Evolutionary conservation across 192 early-diverging fungal species (phyloP), one percentile per base, ranked within the genome.

Genomic region (Diversispora eburnea): DNA sequence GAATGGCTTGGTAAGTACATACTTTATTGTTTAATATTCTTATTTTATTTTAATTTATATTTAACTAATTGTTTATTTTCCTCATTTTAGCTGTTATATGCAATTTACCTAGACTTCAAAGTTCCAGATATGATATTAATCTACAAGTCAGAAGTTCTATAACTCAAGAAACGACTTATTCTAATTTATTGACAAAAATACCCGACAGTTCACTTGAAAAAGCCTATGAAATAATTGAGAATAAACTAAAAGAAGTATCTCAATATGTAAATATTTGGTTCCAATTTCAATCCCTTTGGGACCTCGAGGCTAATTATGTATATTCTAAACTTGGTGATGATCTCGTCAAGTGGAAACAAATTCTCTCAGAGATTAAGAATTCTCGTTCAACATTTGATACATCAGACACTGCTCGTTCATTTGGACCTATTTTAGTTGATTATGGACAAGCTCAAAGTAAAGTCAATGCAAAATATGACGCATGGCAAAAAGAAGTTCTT

Each of bases 381-480:
- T 92, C 94, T 0, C 91, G 98, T 45, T 78, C 86, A 1, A 98
- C 96, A 0, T 99, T 99, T 83, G 97, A 99, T 85, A 99, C 94
- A 71, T 92, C 95, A 0, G 94, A 95, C 76, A 96, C 92, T 0
- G 85, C 87, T 51, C 91, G 94, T 77, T 86, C 89, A 0, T 95
- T 99, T 78, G 95, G 95, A 12, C 84, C 90, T 12, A 84, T 89
- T 19, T 86, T 95, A 0, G 84, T 99, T 45, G 93, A 99, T 77
- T 99, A 98, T 80, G 95, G 92, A 75, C 94, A 96, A 79, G 96
- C 98, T n/a, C 98, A 99, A 80, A 87, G 89, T 62, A 99, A 98
- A 77, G 96, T 99, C 63, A 99, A 97, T 65, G 87, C 90, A 54
- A 95, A 96, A 77, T 99, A 99, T 84, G 98, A 99, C 75, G 86